phyloP scores from a whole-genome alignment of 306 rosid genomes.

The Leucaena leucocephala region DNA sequence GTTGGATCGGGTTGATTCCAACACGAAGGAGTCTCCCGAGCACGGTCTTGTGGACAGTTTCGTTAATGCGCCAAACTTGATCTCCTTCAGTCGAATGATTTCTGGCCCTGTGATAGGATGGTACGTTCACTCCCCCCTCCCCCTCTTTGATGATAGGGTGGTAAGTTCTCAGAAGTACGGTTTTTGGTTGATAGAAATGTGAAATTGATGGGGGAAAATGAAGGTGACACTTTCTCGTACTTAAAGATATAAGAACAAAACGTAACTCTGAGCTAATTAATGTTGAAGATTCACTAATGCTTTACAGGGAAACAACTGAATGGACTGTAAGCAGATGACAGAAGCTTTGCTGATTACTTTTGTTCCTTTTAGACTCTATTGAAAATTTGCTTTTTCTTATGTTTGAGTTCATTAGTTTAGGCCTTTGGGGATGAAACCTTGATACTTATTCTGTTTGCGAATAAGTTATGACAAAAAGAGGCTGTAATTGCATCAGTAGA shows the following conservation, averaged over 20 bases:
- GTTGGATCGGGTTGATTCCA: conserved; percentile 46
- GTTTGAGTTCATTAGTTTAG: conserved; percentile 4
- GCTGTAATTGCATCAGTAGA: not conserved
- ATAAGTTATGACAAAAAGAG: not conserved
- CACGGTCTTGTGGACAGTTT: conserved; percentile 47
- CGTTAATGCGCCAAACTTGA: conserved; percentile 73
- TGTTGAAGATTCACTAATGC: not conserved
- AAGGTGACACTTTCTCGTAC: too few species aligned
- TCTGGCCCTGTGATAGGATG: conserved; percentile 96
- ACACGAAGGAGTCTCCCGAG: conserved; percentile 4
- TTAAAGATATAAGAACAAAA: too few species aligned
- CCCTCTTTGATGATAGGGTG: not conserved
- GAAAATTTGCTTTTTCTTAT: not conserved
- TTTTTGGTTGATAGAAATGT: too few species aligned
- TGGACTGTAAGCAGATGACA: not conserved
- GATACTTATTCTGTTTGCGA: not conserved
- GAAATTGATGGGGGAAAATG: too few species aligned
- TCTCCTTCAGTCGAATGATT: conserved; percentile 64
- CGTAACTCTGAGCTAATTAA: not conserved
- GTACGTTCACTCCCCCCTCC: conserved; percentile 33
- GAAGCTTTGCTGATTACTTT: not conserved
- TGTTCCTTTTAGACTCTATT: not conserved
- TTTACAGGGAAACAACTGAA: not conserved
- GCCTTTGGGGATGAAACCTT: not conserved
- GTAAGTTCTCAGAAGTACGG: too few species aligned